Percentiles rank a stretch among this genome's conserved stretches.
Conservation (phyloP, 345 rosid genomes). For the Trapa bicornis region DNA sequence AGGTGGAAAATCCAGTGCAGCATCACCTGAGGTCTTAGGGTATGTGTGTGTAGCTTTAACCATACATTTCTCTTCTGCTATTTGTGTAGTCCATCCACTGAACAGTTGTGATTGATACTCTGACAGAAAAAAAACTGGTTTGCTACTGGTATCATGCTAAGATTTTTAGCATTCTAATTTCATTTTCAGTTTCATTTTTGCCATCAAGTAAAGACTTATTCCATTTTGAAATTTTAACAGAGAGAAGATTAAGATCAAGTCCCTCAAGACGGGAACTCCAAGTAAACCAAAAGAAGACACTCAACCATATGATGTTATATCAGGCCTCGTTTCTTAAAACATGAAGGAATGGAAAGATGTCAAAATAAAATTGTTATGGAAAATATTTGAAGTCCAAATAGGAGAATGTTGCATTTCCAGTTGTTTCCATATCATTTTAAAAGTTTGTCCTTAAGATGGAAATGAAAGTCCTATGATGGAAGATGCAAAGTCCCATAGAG, state of each 20-base stretch:
- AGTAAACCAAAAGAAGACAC: slow-evolving; percentile 50
- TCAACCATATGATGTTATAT: slow-evolving; percentile 17
- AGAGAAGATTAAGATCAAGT: slow-evolving; percentile 45
- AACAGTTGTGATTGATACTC: not conserved
- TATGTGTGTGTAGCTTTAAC: slow-evolving; percentile 33
- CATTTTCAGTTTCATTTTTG: not conserved
- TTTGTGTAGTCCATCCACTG: slow-evolving; percentile 3
- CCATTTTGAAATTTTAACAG: slow-evolving; percentile 31
- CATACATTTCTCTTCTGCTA: slow-evolving; percentile 1
- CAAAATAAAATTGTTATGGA: slow-evolving; percentile 10
- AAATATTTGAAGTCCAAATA: not conserved
- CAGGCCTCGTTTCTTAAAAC: not conserved
- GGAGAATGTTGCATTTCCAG: not conserved
- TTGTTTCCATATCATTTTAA: slow-evolving; percentile 6
- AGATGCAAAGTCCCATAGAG: slow-evolving; percentile 53
- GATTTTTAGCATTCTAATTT: not conserved
- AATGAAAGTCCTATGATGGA: slow-evolving; percentile 49
- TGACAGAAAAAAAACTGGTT: not conserved
- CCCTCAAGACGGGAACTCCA: slow-evolving; percentile 39
- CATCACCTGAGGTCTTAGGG: slow-evolving; percentile 34
- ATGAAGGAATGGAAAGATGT: not conserved
- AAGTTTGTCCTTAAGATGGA: slow-evolving; percentile 16
- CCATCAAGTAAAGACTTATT: slow-evolving; percentile 4
- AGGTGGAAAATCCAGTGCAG: slow-evolving; percentile 40
- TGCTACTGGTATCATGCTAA: not conserved